These are phyloP conservation scores for Oryza rufipogon DNA, from an alignment of 176 grass and related monocot genomes.

Conservation along the genomic window DNA sequence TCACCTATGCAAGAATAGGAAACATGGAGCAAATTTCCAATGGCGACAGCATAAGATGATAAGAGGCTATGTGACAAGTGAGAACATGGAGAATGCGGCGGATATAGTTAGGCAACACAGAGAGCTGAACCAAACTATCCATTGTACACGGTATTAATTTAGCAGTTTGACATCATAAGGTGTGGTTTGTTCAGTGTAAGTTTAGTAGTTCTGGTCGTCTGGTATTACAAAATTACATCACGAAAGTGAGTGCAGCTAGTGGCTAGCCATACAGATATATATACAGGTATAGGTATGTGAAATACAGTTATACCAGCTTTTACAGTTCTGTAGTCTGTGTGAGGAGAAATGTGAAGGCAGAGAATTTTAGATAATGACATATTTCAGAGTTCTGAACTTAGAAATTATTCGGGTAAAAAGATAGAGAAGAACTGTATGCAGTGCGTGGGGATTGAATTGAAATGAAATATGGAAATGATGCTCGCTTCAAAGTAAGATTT, in stretches of 20 bases:
- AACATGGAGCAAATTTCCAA: neutral
- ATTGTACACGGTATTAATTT: slow-evolving; percentile 24
- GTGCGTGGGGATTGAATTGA: neutral
- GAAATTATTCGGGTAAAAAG: neutral
- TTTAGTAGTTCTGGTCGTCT: neutral
- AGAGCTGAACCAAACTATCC: neutral
- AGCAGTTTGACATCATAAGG: slow-evolving; percentile 18
- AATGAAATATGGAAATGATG: neutral
- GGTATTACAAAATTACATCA: neutral
- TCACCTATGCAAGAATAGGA: neutral
- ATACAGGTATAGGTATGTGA: slow-evolving; percentile 17
- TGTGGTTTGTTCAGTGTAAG: slow-evolving; percentile 1
- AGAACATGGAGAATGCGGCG: neutral
- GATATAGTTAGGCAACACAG: neutral
- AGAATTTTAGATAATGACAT: slow-evolving; percentile 12
- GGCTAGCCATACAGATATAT: slow-evolving; percentile 22
- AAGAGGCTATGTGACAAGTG: slow-evolving; percentile 7
- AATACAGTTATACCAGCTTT: neutral
- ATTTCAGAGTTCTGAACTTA: neutral
- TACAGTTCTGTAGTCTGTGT: slow-evolving; percentile 7
- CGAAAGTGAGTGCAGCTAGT: neutral
- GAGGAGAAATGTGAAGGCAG: neutral
- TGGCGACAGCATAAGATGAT: neutral
- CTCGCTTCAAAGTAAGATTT: neutral
- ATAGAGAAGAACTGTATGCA: neutral